phyloP scores from a whole-genome alignment of 2,329 filamentous ascomycete genomes.

The Sporothrix pallida region DNA sequence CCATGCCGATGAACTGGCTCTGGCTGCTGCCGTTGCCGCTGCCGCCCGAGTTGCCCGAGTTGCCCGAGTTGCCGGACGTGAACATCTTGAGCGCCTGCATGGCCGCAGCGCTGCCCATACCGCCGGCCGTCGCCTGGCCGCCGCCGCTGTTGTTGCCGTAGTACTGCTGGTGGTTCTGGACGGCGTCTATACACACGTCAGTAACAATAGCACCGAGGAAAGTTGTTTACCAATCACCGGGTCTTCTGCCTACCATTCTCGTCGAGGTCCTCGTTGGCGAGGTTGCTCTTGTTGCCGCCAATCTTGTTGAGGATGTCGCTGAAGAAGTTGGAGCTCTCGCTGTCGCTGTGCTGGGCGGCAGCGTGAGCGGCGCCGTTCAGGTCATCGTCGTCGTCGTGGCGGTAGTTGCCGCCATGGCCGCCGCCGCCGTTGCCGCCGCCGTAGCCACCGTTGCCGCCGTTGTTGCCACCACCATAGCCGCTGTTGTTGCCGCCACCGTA shows the following conservation, averaged over 20 bases:
- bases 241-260: conserved; percentile 53
- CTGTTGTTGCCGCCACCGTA: conserved; percentile 40
- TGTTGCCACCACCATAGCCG: conserved; percentile 30
- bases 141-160: conserved; percentile 62
- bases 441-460: conserved; percentile 31
- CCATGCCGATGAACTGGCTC: conserved; percentile 81
- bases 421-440: conserved; percentile 17
- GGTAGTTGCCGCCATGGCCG: conserved; percentile 45
- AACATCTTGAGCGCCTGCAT: conserved; percentile 85
- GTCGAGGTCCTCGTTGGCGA: conserved; percentile 55
- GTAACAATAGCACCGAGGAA: neutral
- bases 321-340: conserved; percentile 56
- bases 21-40: conserved; percentile 63
- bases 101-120: conserved; percentile 74
- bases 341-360: conserved; percentile 48
- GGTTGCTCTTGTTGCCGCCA: conserved; percentile 55
- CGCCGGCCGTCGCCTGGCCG: conserved; percentile 52
- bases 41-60: conserved; percentile 53
- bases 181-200: conserved; percentile 49
- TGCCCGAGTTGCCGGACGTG: conserved; percentile 46
- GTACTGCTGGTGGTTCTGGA: conserved; percentile 75
- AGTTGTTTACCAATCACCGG: neutral
- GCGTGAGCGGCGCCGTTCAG: conserved; percentile 55
- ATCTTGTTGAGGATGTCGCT: conserved; percentile 55
- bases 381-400: conserved; percentile 54